phyloP scores from a whole-genome alignment of 2,329 filamentous ascomycete genomes.

The Fusarium paranaense region DNA sequence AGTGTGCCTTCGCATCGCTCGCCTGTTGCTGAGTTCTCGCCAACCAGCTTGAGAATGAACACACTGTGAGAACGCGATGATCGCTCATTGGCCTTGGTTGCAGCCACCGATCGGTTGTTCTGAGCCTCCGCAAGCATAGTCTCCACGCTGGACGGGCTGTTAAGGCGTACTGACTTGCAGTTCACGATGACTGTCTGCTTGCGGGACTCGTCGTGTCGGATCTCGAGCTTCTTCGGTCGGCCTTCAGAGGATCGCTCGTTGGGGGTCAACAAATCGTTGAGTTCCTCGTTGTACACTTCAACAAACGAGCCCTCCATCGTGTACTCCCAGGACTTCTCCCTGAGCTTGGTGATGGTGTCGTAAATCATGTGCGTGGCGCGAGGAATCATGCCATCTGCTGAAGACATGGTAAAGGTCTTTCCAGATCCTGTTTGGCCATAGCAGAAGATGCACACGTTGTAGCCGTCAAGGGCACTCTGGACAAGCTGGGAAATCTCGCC shows the following conservation, averaged over 20 bases:
- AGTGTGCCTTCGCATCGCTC: constrained; percentile 92
- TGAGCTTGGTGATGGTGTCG: constrained; percentile 82
- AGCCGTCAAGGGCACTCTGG: constrained; percentile 94
- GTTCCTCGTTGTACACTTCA: constrained; percentile 97
- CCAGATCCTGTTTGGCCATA: constrained; percentile 98
- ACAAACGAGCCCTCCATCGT: constrained; percentile 95
- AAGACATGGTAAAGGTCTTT: constrained; percentile 97
- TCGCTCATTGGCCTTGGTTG: constrained; percentile 96
- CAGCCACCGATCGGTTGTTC: constrained; percentile 89
- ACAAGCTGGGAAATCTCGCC: constrained; percentile 97
- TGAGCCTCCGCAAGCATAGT: constrained; percentile 83
- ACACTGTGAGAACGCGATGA: constrained; percentile 96
- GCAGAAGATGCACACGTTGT: constrained; percentile 99
- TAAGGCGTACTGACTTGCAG: constrained; percentile 79
- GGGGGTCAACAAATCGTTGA: constrained; percentile 83
- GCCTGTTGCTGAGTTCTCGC: constrained; percentile 78
- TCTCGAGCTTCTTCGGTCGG: constrained; percentile 85
- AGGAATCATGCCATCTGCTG: constrained; percentile 92
- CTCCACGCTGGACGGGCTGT: constrained; percentile 84
- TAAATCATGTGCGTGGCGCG: constrained; percentile 94
- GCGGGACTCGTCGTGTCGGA: constrained; percentile 84
- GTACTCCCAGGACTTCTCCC: constrained; percentile 94
- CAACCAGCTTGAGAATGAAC: constrained; percentile 86
- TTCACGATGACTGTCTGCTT: constrained; percentile 87
- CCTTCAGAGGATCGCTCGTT: constrained; percentile 72